Conservation (phyloP, 345 rosid genomes). For the Eucalyptus viminalis region DNA sequence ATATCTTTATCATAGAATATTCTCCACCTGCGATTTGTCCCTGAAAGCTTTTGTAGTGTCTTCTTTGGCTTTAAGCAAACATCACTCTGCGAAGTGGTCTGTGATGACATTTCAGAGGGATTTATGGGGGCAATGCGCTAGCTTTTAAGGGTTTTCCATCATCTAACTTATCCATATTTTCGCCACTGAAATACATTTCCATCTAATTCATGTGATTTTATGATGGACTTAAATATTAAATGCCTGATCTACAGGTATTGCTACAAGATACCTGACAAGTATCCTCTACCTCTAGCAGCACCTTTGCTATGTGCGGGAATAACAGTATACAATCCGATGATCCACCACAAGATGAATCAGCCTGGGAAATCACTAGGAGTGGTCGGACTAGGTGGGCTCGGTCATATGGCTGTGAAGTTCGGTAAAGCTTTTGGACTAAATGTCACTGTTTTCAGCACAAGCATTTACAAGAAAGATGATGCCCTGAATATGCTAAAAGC, state of each 20-base stretch:
- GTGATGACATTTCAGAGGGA: not conserved
- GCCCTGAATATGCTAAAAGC: conserved; percentile 24
- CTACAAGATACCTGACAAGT: conserved; percentile 24
- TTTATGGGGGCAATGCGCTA: not conserved
- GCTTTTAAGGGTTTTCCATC: not conserved
- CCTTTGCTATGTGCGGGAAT: conserved; percentile 34
- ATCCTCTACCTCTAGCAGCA: conserved; percentile 18
- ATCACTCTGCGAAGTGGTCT: not conserved
- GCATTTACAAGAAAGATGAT: conserved; percentile 20
- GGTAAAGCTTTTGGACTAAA: conserved; percentile 32
- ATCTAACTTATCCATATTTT: not conserved
- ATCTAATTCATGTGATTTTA: not conserved
- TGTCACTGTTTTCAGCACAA: conserved; percentile 29
- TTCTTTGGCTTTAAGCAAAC: not conserved
- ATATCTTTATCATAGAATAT: no score
- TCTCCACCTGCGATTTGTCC: not conserved
- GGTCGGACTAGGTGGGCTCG: conserved; percentile 35
- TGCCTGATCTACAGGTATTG: conserved; percentile 11
- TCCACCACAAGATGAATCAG: conserved; percentile 25
- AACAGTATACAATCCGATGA: conserved; percentile 27
- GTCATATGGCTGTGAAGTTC: conserved; percentile 37
- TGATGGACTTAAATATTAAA: not conserved
- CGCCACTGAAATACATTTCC: not conserved
- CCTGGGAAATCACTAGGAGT: conserved; percentile 27
- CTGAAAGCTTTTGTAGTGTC: not conserved